Evolutionary conservation across 208 protist genomes (phyloP).

Genomic region (Acanthamoeba triangularis): DNA sequence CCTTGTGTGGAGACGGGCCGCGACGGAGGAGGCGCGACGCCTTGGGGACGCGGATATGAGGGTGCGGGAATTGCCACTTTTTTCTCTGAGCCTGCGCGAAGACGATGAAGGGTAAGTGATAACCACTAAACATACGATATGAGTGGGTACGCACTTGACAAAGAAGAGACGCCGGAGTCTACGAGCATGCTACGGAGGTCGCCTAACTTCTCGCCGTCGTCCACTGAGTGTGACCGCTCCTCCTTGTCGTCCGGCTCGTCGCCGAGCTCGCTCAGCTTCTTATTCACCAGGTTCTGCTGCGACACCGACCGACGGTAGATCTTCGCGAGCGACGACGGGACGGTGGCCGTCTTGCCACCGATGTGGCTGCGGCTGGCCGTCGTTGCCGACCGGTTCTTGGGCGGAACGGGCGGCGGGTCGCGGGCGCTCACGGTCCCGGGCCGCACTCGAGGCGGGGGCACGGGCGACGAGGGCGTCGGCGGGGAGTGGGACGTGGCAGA

Average conservation of each 20-base stretch:
- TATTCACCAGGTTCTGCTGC: not conserved
- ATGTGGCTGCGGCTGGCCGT: conserved; percentile 6
- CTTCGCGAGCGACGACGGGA: conserved; percentile 12
- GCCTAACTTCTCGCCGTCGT: not conserved
- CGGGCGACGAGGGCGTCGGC: not conserved
- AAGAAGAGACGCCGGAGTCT: conserved; percentile 8
- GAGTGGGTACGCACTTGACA: not conserved
- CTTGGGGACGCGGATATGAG: conserved; percentile 6
- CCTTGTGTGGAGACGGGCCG: conserved; percentile 6
- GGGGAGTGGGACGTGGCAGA: not conserved
- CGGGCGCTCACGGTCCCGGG: not conserved
- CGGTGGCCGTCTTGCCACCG: not conserved
- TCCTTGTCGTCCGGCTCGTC: not conserved
- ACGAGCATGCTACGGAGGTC: conserved; percentile 3
- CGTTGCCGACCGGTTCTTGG: not conserved
- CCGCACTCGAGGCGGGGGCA: not conserved
- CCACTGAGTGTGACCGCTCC: conserved; percentile 7
- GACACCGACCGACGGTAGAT: not conserved
- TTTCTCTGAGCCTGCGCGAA: not conserved
- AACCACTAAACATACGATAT: too few relatives aligned
- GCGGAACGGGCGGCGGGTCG: conserved; percentile 15
- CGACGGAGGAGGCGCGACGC: not conserved
- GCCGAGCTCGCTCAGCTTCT: conserved; percentile 7
- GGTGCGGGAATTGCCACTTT: not conserved
- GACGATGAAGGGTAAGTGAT: not conserved